These are phyloP conservation scores for Rutstroemia sp. DNA, from an alignment of 2,329 filamentous ascomycete species.

Conservation along the genomic window DNA sequence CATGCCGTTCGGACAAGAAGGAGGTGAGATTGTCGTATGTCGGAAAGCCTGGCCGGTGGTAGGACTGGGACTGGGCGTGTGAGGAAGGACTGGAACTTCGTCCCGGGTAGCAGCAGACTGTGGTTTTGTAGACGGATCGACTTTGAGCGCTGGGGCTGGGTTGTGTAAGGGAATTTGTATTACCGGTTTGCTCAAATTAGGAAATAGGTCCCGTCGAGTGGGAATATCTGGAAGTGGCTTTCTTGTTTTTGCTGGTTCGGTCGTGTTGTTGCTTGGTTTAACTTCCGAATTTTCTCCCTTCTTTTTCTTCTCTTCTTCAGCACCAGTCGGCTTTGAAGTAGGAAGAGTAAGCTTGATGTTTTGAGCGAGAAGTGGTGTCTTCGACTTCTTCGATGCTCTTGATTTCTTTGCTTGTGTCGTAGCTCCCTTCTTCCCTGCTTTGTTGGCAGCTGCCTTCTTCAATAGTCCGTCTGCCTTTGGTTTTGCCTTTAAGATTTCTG, in stretches of 20 bases:
- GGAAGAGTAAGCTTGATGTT: constrained; percentile 8
- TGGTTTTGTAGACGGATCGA: background rate
- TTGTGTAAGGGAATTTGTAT: background rate
- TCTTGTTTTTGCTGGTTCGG: constrained; percentile 3
- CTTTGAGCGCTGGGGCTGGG: background rate
- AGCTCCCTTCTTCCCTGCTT: background rate
- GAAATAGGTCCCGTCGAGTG: constrained; percentile 10
- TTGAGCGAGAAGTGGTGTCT: constrained; percentile 33
- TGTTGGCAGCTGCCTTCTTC: background rate
- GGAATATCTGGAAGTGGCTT: background rate
- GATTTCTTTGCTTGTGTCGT: constrained; percentile 3
- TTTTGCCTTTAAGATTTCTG: background rate
- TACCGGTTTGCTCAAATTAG: constrained; percentile 5
- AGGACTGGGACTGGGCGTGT: constrained; percentile 7
- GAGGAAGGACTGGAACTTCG: constrained; percentile 4
- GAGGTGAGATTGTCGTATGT: constrained; percentile 38
- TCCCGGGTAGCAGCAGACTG: background rate
- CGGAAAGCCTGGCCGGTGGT: constrained; percentile 6
- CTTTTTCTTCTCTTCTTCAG: background rate
- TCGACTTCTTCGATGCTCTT: background rate
- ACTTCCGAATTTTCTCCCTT: constrained; percentile 24
- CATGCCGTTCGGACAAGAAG: constrained; percentile 34
- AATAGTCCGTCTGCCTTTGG: background rate
- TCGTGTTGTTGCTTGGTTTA: constrained; percentile 15
- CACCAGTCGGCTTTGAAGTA: constrained; percentile 7